Evolutionary conservation across 345 rosid genomes (phyloP), one percentile per base, ranked within the genome.

Genomic region (Salix exigua): DNA sequence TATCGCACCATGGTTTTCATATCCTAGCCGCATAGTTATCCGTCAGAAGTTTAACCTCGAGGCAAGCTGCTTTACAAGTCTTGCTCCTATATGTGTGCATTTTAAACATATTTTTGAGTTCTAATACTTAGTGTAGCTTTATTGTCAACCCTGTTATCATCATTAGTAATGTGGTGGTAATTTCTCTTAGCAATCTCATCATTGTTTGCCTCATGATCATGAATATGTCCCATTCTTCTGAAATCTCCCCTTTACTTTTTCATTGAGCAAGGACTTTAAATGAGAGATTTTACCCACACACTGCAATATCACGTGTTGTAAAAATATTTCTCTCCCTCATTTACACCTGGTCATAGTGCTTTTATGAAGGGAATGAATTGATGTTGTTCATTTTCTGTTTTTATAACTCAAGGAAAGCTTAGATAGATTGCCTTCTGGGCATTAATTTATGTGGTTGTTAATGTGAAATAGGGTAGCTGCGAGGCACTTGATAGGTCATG

Each of bases 1-100:
- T 64, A 86, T 95, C 58, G 99, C 97, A 44, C 99, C 99, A n/a
- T 91, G 90, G 86, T 90, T 88, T 83, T 93, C 99, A 25, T 88
- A 83, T 72, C 84, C 88, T 33, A 88, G 78, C 80, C 99, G 99
- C 60, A 82, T 91, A 2, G 91, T 92, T 16, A 88, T 91, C 38
- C 96, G 99, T 18, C 80, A 87, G 37, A 89, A 85, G 86, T 95
- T 91, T 74, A 95, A 95, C 86, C 87, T 95, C n/a, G 98, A 93
- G 98, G 99, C 81, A 85, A 83, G 88, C 78, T 53, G 23, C 70
- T 77, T 55, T 63, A 60, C 33, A 38, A 31, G 76, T 38, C 55
- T 50, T 23, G 28, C 53, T 66, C 35, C 72, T 18, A 13, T 26
- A 1, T 33, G 61, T 37, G 64, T 79, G 26, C 74, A 51, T 31